These are phyloP conservation scores for Begonia peltatifolia DNA, from an alignment of 306 rosid species.

Conservation along the genomic window DNA sequence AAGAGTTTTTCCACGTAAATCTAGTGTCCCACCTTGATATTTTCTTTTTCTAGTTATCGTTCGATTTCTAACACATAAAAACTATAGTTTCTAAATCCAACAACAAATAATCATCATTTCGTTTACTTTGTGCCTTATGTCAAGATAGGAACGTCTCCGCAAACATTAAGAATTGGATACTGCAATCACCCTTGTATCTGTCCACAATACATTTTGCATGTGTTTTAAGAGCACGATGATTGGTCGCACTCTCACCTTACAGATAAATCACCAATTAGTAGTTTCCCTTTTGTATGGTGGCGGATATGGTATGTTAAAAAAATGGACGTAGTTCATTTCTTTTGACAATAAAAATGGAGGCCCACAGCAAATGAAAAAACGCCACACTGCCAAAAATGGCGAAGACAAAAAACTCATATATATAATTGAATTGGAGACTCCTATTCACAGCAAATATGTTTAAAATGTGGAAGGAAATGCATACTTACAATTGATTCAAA, in stretches of 20 bases:
- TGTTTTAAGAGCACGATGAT: neutral
- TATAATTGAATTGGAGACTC: neutral
- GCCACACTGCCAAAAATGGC: slow-evolving; percentile 3
- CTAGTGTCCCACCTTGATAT: too few species aligned
- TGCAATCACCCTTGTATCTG: neutral
- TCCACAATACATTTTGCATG: neutral
- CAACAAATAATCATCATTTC: too few species aligned
- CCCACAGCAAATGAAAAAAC: neutral
- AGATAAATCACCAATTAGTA: neutral
- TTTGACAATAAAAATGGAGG: too few species aligned
- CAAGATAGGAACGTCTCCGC: neutral
- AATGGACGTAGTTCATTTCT: neutral
- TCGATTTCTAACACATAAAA: too few species aligned
- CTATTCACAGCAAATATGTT: neutral
- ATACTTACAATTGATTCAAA: slow-evolving; percentile 59
- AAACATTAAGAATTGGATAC: neutral
- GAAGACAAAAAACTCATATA: neutral
- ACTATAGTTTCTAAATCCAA: too few species aligned
- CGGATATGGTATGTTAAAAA: neutral
- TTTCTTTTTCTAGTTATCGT: too few species aligned
- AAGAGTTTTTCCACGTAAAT: too few species aligned
- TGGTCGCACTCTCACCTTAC: neutral
- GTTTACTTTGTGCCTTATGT: neutral
- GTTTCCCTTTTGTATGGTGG: neutral
- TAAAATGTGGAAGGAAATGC: neutral